Conservation (phyloP, 768 basidiomycete species). For the Tricholoma furcatifolium region DNA sequence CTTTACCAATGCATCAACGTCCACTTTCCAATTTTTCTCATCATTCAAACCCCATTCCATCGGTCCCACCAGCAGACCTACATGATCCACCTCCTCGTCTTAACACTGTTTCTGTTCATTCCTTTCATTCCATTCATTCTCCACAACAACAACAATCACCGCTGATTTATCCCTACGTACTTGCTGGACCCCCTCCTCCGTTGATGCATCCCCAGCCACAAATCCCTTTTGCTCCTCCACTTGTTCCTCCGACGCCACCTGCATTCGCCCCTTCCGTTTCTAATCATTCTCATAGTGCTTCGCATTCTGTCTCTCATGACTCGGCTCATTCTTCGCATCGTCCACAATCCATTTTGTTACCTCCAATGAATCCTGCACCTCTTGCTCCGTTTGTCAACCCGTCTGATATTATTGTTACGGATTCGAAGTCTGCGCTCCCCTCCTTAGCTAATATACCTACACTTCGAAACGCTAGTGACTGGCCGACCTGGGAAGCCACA, state of each 20-base stretch:
- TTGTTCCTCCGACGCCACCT: no score
- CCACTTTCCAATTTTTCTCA: not conserved
- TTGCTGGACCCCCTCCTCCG: no score
- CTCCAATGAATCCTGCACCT: conserved; percentile 5
- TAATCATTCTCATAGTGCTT: not conserved
- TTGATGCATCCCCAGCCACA: no score
- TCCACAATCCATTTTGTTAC: not conserved
- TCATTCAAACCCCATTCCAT: not conserved
- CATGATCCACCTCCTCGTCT: not conserved
- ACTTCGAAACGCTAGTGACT: not conserved
- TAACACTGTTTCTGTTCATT: not conserved
- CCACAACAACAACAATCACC: no score
- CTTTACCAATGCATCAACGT: not conserved
- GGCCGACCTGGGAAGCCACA: no score
- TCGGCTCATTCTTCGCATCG: not conserved
- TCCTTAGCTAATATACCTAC: not conserved
- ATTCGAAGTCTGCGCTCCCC: not conserved
- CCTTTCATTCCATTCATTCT: not conserved
- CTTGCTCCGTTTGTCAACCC: no score
- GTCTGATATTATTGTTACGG: not conserved
- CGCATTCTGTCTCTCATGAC: not conserved
- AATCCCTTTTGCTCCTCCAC: no score
- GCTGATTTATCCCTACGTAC: no score
- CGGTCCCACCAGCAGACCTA: not conserved
- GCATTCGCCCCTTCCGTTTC: no score